These are phyloP conservation scores for Naganishia vishniacii DNA, from an alignment of 768 basidiomycete species.

Conservation along the genomic window DNA sequence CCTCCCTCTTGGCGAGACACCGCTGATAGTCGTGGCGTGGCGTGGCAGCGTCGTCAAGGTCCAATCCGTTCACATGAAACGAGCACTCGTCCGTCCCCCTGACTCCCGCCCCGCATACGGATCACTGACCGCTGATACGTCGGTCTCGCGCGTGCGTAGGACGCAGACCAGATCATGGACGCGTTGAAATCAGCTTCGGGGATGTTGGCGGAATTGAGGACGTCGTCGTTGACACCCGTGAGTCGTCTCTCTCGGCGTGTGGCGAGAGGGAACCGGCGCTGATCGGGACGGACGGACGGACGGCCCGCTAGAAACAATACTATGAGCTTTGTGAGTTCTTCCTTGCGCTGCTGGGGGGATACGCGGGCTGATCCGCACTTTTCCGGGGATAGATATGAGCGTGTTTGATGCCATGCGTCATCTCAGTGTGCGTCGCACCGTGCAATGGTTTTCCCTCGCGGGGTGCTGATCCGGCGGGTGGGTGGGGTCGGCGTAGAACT, in stretches of 20 bases:
- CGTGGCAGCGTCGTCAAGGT: constrained; percentile 45
- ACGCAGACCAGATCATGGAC: constrained; percentile 96
- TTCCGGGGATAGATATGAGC: constrained; percentile 77
- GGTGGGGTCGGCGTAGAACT: constrained; percentile 59
- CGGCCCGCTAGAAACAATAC: constrained; percentile 78
- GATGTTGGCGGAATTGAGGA: constrained; percentile 93
- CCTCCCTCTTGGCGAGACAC: neutral
- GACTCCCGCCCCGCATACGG: constrained; percentile 6
- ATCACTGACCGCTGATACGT: too few relatives aligned
- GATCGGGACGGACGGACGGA: too few relatives aligned
- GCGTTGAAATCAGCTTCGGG: constrained; percentile 93
- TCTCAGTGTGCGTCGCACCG: constrained; percentile 50
- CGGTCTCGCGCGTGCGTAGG: constrained; percentile 58
- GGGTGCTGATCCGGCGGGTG: neutral
- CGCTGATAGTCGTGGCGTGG: neutral
- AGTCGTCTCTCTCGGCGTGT: neutral
- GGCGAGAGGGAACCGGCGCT: too few relatives aligned
- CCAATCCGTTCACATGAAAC: constrained; percentile 87
- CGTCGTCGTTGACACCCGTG: constrained; percentile 68
- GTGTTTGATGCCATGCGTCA: constrained; percentile 95
- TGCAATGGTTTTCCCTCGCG: neutral
- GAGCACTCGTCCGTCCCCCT: constrained; percentile 66
- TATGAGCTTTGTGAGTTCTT: constrained; percentile 80
- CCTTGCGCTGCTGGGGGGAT: neutral
- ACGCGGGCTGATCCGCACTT: neutral